Evolutionary conservation across 2,329 filamentous ascomycete species (phyloP).

Genomic region (Dactylellina leptospora): DNA sequence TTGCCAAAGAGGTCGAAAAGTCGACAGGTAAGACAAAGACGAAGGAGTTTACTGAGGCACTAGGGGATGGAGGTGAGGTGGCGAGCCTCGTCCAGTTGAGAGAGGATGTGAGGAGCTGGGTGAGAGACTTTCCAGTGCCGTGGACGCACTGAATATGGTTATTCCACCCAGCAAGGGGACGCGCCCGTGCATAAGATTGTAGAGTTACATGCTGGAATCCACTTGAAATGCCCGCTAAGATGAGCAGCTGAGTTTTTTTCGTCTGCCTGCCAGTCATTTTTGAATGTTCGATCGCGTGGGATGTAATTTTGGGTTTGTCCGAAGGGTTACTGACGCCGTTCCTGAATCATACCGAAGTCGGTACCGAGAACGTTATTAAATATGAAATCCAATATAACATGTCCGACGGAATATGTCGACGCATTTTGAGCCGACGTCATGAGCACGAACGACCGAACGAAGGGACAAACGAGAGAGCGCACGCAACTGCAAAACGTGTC

Average conservation of each 20-base stretch:
- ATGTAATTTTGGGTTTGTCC: slow-evolving; percentile 48
- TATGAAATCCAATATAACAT: too few relatives aligned
- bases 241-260: neutral
- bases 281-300: slow-evolving; percentile 47
- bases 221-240: slow-evolving; percentile 2
- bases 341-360: slow-evolving; percentile 39
- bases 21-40: slow-evolving; percentile 73
- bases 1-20: slow-evolving; percentile 76
- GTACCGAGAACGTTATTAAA: slow-evolving; percentile 18
- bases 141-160: slow-evolving; percentile 64
- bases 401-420: too few relatives aligned
- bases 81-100: slow-evolving; percentile 76
- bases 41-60: slow-evolving; percentile 73
- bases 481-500: neutral
- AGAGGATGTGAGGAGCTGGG: slow-evolving; percentile 80
- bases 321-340: slow-evolving; percentile 9
- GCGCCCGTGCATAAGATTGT: slow-evolving; percentile 50
- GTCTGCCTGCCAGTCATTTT: too few relatives aligned
- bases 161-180: slow-evolving; percentile 36
- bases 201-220: slow-evolving; percentile 50
- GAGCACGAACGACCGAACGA: too few relatives aligned
- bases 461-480: neutral
- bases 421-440: slow-evolving; percentile 5
- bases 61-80: slow-evolving; percentile 73
- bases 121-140: slow-evolving; percentile 75